Evolutionary conservation across 208 protist genomes (phyloP), one percentile per base, ranked within the genome.

Genomic region (Leishmania aethiopica): DNA sequence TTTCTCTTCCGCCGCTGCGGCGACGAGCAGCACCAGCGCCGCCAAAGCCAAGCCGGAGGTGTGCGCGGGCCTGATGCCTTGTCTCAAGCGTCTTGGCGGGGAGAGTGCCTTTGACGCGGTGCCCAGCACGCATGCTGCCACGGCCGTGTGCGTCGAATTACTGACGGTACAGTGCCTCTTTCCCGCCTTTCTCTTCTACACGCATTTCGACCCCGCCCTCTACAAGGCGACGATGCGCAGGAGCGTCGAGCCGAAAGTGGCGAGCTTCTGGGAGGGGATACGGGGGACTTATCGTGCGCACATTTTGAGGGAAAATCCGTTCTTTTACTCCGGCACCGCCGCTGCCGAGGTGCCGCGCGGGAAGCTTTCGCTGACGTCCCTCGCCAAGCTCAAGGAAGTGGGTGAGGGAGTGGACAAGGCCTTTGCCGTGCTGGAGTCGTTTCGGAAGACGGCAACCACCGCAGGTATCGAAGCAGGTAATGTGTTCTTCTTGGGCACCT

Each of bases 111-210:
- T 84, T 49, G 87, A 90, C 40, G 53, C 87, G n/a, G 57, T 92
- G 19, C 84, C 83, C 28, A 80, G 74, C 25, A 78, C 89, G 25
- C 81, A 84, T 37, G 51, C 82, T 28, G 81, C 91, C 15, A 74
- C 90, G 28, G 70, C 86, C 1, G 71, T 81, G 17, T 95, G 91
- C 70, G 85, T 94, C 3, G 84, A 90, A 79, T 78, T 86, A 42
- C 85, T 96, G 22, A 85, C 88, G 40, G 49, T 47, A 45, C 84
- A 90, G 74, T 89, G 87, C 64, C 80, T 97, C 10, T 91, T 96
- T 67, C 95, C 92, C 1, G 95, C 93, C 59, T 95, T 97, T 80
- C 76, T 92, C n/a, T 96, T 96, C 69, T 69, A 91, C 49, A 86
- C 79, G 13, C 88, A 94, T 84, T 91, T 84, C 57, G 93, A 96